Conservation (phyloP, 768 basidiomycete species). For the Hemileccinum rubropunctum region DNA sequence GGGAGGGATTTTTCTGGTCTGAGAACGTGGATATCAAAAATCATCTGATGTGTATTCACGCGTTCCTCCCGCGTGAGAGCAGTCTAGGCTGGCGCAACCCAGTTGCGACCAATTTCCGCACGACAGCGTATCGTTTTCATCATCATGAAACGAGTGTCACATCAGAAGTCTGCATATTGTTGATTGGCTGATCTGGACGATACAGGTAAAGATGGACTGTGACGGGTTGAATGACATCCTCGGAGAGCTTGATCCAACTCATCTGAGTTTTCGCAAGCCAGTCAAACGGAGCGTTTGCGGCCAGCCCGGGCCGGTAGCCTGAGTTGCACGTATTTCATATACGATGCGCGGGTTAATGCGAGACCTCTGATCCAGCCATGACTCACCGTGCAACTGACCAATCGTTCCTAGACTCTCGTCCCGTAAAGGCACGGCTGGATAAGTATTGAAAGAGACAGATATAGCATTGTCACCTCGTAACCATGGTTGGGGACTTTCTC, state of each 20-base stretch:
- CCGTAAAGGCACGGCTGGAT: no score
- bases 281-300: neutral
- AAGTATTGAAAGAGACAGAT: no score
- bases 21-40: neutral
- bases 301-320: neutral
- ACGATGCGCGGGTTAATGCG: neutral
- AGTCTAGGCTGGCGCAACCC: neutral
- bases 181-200: neutral
- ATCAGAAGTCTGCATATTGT: neutral
- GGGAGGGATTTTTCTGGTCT: neutral
- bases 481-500: no score
- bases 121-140: neutral
- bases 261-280: neutral
- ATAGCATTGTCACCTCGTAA: no score
- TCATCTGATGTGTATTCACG: neutral
- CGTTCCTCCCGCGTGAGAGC: neutral
- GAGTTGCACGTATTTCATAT: neutral
- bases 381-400: no score
- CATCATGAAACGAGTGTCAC: neutral
- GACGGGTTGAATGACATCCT: neutral
- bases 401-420: no score
- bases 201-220: neutral
- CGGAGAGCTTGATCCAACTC: neutral
- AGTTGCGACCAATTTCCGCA: slow-evolving; percentile 2
- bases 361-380: no score